Conservation (phyloP, 345 rosid species). For the Eucalyptus coolabah region DNA sequence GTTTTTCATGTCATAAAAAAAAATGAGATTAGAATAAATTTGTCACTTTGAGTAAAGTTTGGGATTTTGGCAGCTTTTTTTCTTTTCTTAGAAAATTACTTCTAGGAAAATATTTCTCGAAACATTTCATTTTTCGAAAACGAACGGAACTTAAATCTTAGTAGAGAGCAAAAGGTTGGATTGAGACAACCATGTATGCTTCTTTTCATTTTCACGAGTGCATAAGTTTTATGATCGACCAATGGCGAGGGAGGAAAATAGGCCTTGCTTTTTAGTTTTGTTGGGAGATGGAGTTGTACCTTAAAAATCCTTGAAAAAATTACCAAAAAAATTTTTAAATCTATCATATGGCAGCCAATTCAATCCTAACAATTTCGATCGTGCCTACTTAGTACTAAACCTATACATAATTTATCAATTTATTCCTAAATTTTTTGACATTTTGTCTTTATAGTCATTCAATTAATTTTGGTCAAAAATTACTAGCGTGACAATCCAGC, state of each 20-base stretch:
- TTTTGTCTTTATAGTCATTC: no score
- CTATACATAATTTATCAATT: no score
- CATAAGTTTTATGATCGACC: neutral
- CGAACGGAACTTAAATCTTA: neutral
- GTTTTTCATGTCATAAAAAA: no score
- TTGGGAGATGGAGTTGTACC: neutral
- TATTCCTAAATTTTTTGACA: no score
- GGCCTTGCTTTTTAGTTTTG: neutral
- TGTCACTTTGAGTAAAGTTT: no score
- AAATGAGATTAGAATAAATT: rapidly evolving
- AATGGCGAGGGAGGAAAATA: neutral
- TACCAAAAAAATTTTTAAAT: no score
- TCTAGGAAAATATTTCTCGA: rapidly evolving
- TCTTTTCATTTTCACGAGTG: neutral
- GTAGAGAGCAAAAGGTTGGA: neutral
- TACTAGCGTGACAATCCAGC: no score
- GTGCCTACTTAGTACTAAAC: neutral
- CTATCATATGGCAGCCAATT: neutral
- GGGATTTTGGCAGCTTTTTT: no score
- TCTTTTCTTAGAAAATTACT: no score
- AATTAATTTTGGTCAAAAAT: no score
- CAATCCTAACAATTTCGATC: no score
- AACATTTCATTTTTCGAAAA: rapidly evolving
- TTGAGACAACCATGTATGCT: neutral
- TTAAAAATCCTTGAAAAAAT: neutral